Conservation (phyloP, 345 rosid genomes). For the Pugionium dolabratum region DNA sequence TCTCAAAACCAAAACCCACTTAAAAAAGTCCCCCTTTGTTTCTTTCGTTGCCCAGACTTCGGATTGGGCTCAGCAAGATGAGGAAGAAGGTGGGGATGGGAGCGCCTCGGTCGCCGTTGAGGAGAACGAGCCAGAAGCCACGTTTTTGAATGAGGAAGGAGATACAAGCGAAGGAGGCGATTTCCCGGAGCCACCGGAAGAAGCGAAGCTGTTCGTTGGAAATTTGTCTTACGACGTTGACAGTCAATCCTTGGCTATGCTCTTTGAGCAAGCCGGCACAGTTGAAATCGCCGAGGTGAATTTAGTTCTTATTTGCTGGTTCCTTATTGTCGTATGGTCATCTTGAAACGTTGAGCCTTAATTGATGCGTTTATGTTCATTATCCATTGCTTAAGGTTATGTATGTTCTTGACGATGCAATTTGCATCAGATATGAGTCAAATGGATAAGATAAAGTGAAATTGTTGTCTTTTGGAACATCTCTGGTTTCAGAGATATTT, state of each 20-base stretch:
- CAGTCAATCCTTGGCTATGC: conserved; percentile 76
- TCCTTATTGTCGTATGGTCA: background rate
- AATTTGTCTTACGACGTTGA: conserved; percentile 80
- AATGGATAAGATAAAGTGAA: conserved; percentile 11
- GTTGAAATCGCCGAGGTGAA: conserved; percentile 94
- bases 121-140: conserved; percentile 43
- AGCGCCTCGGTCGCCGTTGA: conserved; percentile 44
- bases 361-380: conserved; percentile 2
- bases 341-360: background rate
- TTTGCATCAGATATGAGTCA: background rate
- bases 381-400: conserved; percentile 15
- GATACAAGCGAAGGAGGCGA: conserved; percentile 28
- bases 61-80: conserved; percentile 49
- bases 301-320: background rate
- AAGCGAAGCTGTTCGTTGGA: conserved; percentile 85
- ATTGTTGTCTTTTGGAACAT: background rate
- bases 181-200: conserved; percentile 64
- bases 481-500: background rate
- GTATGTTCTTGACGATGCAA: background rate
- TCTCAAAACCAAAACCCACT: conserved; percentile 46
- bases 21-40: conserved; percentile 39
- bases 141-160: conserved; percentile 19
- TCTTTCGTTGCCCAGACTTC: conserved; percentile 64
- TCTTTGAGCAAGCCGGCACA: conserved; percentile 84
- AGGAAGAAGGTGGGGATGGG: conserved; percentile 39